Evolutionary conservation across 1,139 yeast genomes (phyloP), one percentile per base, ranked within the genome.

Genomic region (Arxiozyma bovina): DNA sequence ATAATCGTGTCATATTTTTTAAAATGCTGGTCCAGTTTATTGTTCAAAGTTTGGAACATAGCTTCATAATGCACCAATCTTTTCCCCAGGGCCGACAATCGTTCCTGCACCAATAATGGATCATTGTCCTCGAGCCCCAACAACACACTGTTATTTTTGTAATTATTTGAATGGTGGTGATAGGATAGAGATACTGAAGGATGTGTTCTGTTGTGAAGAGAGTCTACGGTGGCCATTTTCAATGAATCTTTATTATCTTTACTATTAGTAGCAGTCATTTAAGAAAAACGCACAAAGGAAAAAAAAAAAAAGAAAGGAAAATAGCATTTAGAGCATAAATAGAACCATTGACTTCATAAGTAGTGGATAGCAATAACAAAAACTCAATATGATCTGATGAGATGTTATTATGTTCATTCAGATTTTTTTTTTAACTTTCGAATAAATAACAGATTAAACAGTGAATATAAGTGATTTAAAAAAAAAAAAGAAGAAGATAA

Each of bases 1-100:
- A 67, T 58, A 23, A 66, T 57, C 53, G 59, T 56, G 51, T 67
- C 69, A 51, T 67, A 67, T 53, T 62, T 64, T 50, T 67, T 64
- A 56, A 67, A 67, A 53, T 66, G 66, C 42, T 64, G 67, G 46
- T 67, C 71, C 51, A 67, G 51, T 45, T 63, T 61, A 12, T 63
- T 60, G 50, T 69, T 64, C 42, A 67, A 54, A 45, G 66, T 62
- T 54, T 67, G 68, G 42, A 67, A 64, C 59, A 67, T 58, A 34
- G 61, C 56, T 55, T 67, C 71, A 52, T 65, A 66, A 62, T 65
- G 59, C 6, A 58, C 56, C 9, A 67, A 58, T 48, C 67, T 63
- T 25, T 65, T 57, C 52, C 66, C 71, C 55, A 66, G 50, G 44
- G 63, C 67, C 9, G 56, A 57, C 11, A 67, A 56, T 20, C 71